Evolutionary conservation across 2,329 filamentous ascomycete species (phyloP), one percentile per base, ranked within the genome.

Genomic region (Saccharata proteae): DNA sequence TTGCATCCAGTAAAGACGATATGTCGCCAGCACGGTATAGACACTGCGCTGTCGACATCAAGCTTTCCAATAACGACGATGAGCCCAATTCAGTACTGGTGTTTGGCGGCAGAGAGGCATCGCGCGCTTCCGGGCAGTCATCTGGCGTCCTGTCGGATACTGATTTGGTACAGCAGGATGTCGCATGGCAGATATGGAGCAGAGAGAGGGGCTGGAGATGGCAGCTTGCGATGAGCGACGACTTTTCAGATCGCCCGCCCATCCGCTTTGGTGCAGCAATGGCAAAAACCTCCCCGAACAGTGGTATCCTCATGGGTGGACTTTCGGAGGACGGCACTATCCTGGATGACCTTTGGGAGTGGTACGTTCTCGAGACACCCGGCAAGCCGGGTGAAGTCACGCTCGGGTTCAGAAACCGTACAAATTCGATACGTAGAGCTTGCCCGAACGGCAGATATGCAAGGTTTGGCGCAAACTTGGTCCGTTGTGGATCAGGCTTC

Each of bases 21-120:
- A 61, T 93, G n/a, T 77, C 78, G 0, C 45, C 61, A n/a, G 68
- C 78, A 7, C 63, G 85, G 15, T 93, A 80, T 54, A 68, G 88
- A 30, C 88, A 94, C 47, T 71, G 72, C 35, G 69, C 77, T 17
- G 62, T 74, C 9, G 49, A 53, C 10, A 47, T 72, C 20, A 44
- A 46, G 19, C 30, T 61, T 14, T 41, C 44, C 5, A 35, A 54
- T 56, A 16, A 41, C 30, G 42, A 47, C 50, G 36, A 55, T 62
- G 48, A 62, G 59, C 12, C 43, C 45, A 43, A 47, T 16, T 55
- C 53, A 4, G 52, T 65, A 11, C 43, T 66, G 13, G 46, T 64
- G 4, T 64, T 59, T 37, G 62, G 63, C 23, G 62, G 62, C 25
- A 64, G 42, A 30, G 14, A 7, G 27, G 24, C 16, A 29, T 23